Evolutionary conservation across 2,329 filamentous ascomycete species (phyloP).

Genomic region (Fusarium miscanthi): DNA sequence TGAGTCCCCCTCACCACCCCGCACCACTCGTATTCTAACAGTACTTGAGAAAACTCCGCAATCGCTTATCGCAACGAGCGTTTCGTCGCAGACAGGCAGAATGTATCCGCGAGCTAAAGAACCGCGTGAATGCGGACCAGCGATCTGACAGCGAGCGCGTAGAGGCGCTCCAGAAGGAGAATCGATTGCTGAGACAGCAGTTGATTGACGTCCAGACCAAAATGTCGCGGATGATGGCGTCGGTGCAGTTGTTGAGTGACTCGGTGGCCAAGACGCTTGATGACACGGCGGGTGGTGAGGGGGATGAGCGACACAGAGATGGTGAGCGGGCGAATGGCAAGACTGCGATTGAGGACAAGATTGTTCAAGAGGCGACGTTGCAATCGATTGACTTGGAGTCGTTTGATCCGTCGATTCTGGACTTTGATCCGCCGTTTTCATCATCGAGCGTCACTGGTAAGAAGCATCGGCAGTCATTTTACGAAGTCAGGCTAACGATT

Average conservation of each 20-base stretch:
- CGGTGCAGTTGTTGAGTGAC: slow-evolving; percentile 41
- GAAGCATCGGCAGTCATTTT: accelerated
- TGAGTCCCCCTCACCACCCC: neutral
- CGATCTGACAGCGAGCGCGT: slow-evolving; percentile 41
- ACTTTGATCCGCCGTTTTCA: slow-evolving; percentile 7
- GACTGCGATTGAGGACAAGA: accelerated
- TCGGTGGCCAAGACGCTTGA: slow-evolving; percentile 44
- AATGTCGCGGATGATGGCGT: slow-evolving; percentile 41
- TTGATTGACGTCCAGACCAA: slow-evolving; percentile 47
- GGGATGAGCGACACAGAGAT: neutral
- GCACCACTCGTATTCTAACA: neutral
- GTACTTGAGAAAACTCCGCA: slow-evolving; percentile 43
- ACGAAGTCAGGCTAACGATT: accelerated
- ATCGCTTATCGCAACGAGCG: slow-evolving; percentile 48
- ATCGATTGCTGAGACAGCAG: slow-evolving; percentile 41
- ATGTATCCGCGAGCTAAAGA: slow-evolving; percentile 43
- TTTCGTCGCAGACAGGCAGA: slow-evolving; percentile 48
- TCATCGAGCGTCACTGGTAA: neutral
- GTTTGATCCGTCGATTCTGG: slow-evolving; percentile 9
- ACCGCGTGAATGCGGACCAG: slow-evolving; percentile 37
- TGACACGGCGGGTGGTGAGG: neutral
- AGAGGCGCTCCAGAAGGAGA: slow-evolving; percentile 42
- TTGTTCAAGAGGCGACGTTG: neutral
- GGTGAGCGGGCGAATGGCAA: accelerated
- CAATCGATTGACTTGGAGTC: neutral